Evolutionary conservation across 805 yeast species (phyloP).

Genomic region (Starmerella etchellsii): DNA sequence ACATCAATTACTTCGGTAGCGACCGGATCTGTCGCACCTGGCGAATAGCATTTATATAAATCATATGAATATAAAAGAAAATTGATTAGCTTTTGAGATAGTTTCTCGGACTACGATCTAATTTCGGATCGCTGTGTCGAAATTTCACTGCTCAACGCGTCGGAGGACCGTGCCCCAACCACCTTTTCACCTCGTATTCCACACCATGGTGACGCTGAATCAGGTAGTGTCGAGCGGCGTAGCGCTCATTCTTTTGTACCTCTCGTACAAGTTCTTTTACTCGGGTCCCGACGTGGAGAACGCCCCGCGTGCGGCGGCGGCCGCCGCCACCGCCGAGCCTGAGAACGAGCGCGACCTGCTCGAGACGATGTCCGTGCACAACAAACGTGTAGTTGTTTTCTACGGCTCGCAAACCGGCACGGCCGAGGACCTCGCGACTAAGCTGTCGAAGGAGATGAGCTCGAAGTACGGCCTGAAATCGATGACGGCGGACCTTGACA

Average conservation of each 20-base stretch:
- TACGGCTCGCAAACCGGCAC: slow-evolving; percentile 98
- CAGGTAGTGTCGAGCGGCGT: slow-evolving; percentile 10
- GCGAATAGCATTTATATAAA: too few relatives aligned
- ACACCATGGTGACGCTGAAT: too few relatives aligned
- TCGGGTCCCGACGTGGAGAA: slow-evolving; percentile 10
- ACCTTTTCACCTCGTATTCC: too few relatives aligned
- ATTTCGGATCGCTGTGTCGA: too few relatives aligned
- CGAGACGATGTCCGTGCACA: slow-evolving; percentile 36
- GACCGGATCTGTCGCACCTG: too few relatives aligned
- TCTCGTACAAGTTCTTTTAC: slow-evolving; percentile 16
- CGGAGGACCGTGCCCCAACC: too few relatives aligned
- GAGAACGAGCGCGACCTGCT: slow-evolving; percentile 20
- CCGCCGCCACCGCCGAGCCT: slow-evolving; percentile 1
- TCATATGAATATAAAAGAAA: too few relatives aligned
- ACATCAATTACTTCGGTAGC: too few relatives aligned
- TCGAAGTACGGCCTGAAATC: slow-evolving; percentile 69
- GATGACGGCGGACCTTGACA: slow-evolving; percentile 79
- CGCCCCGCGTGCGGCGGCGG: not conserved
- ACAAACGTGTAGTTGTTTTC: slow-evolving; percentile 66
- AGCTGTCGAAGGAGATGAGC: slow-evolving; percentile 77
- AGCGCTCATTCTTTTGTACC: slow-evolving; percentile 14
- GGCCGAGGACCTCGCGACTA: slow-evolving; percentile 90
- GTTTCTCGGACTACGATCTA: too few relatives aligned
- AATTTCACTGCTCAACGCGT: too few relatives aligned
- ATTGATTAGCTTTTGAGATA: too few relatives aligned